Evolutionary conservation across 2,329 filamentous ascomycete genomes (phyloP).

Genomic region (Pseudogymnoascus sp.): DNA sequence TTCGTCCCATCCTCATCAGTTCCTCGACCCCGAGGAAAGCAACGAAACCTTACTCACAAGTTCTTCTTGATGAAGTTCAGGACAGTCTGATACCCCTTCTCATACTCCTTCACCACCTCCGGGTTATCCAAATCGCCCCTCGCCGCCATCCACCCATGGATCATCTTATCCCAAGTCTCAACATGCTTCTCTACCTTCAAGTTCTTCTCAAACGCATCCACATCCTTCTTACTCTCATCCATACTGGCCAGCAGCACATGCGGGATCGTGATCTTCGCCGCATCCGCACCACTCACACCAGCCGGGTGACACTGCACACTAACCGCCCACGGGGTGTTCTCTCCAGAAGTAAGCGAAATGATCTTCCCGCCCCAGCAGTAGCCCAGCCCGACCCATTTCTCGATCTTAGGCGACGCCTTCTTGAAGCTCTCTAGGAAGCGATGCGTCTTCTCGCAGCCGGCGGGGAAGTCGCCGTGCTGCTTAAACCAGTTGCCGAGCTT

Average conservation of each 20-base stretch:
- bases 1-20: not conserved
- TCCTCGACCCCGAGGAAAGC: constrained; percentile 8
- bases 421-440: constrained; percentile 48
- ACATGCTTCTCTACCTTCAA: constrained; percentile 39
- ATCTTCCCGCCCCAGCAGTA: constrained; percentile 31
- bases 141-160: constrained; percentile 55
- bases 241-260: constrained; percentile 44
- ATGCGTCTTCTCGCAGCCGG: constrained; percentile 42
- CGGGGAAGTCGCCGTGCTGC: constrained; percentile 21
- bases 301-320: constrained; percentile 25
- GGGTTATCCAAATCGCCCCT: constrained; percentile 40
- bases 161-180: constrained; percentile 43
- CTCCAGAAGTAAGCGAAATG: constrained; percentile 19
- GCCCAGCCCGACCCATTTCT: constrained; percentile 33
- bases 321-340: constrained; percentile 18
- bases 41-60: constrained; percentile 23
- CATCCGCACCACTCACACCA: constrained; percentile 31
- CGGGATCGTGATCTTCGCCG: constrained; percentile 37
- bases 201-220: constrained; percentile 38
- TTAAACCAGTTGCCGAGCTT: constrained; percentile 51
- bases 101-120: constrained; percentile 40
- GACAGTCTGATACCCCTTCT: constrained; percentile 41
- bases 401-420: constrained; percentile 46
- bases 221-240: constrained; percentile 39
- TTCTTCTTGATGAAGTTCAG: constrained; percentile 39